Percentiles rank a stretch among this genome's conserved stretches.
Conservation (phyloP, 805 yeast species). For the Saccharomycodes ludwigii region DNA sequence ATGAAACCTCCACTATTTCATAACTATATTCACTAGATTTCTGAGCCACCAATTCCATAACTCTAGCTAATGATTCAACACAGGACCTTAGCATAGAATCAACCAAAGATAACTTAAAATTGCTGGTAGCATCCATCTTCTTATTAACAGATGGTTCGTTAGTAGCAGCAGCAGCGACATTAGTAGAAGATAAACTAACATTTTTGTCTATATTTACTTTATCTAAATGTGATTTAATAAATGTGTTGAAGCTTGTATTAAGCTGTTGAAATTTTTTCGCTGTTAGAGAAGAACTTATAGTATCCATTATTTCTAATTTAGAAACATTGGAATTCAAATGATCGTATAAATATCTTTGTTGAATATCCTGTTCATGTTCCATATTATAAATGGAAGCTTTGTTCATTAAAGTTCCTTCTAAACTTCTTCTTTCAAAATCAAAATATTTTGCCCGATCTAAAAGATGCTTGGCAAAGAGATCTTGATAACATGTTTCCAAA, state of each 20-base stretch:
- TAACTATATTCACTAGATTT: constrained; percentile 49
- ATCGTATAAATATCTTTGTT: constrained; percentile 15
- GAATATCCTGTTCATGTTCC: constrained; percentile 21
- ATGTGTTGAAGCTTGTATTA: neutral
- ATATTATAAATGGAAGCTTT: constrained; percentile 22
- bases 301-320: neutral
- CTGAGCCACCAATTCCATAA: constrained; percentile 58
- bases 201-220: neutral
- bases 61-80: constrained; percentile 67
- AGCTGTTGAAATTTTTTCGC: neutral
- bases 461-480: constrained; percentile 58
- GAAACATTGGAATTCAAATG: constrained; percentile 16
- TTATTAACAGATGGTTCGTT: no score
- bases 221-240: constrained; percentile 1
- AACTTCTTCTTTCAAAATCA: constrained; percentile 52
- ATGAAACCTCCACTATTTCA: constrained; percentile 53
- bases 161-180: constrained; percentile 14
- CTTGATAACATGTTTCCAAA: constrained; percentile 63
- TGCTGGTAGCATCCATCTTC: constrained; percentile 19
- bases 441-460: constrained; percentile 54
- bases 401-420: constrained; percentile 31
- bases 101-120: constrained; percentile 32
- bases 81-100: constrained; percentile 56
- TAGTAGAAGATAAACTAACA: constrained; percentile 3
- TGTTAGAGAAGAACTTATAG: neutral